Evolutionary conservation across 495 filamentous ascomycete genomes (phyloP), one percentile per base, ranked within the genome.

Genomic region (Emericellopsis terricola): DNA sequence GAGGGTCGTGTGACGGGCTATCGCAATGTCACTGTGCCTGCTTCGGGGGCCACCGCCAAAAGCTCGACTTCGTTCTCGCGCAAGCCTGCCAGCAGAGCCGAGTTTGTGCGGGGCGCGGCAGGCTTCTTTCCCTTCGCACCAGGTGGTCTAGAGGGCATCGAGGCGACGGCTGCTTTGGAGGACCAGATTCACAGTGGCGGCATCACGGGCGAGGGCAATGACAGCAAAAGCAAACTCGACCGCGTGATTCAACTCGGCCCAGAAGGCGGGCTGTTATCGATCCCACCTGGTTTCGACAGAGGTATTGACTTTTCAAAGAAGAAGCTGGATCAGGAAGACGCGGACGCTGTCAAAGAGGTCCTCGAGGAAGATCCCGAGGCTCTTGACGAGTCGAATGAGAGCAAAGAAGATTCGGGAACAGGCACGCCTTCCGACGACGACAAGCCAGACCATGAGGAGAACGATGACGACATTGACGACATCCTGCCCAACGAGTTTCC

Each of bases 71-170:
- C 85, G 0, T 62, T 97, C 24, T 56, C 81, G 8, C 69, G 89
- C 26, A 89, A 89, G 44, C 87, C 87, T 17, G 89, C 86, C 26
- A 73, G 70, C 38, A 71, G 81, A 41, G 83, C 81, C 24, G 86
- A 96, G 33, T 93, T 96, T 51, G 86, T 97, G 15, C 69, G 89
- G n/a, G 89, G 89, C 11, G 85, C 79, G 14, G 81, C 86, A 15
- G 91, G 89, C 0, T 96, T 93, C 58, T 89, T 94, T 40, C 89
- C 89, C 3, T 97, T 97, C 47, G 77, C 83, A 1, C 91, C 91
- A 1, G 89, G 91, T 29, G 89, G 89, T 3, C 50, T 94, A 21
- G 89, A 96, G 34, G 73, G 74, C 3, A 73, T 94, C n/a, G 76
- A 86, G 47, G 76, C 81, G 8, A 64, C 81, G 11, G 80, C 81